These are phyloP conservation scores for Periconia sp. DNA, from an alignment of 2,329 filamentous ascomycete species.

Conservation along the genomic window DNA sequence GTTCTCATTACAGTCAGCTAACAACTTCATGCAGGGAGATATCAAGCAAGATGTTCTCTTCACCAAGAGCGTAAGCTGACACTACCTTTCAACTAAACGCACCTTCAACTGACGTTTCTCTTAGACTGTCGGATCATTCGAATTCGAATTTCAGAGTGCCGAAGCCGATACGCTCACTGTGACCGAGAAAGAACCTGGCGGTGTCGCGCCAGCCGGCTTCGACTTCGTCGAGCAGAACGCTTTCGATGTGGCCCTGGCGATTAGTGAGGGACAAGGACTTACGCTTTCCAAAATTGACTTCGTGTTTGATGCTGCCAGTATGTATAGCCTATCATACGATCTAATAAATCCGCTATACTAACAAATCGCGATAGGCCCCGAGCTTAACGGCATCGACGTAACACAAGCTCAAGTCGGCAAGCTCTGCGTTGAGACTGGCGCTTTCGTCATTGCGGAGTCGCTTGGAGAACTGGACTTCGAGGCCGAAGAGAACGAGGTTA, in stretches of 20 bases:
- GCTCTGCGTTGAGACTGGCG: constrained; percentile 18
- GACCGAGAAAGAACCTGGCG: constrained; percentile 18
- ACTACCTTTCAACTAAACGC: background rate
- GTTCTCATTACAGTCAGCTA: background rate
- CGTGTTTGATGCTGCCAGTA: constrained; percentile 22
- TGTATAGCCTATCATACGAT: background rate
- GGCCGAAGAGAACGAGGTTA: constrained; percentile 25
- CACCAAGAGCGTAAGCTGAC: constrained; percentile 16
- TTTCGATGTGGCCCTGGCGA: constrained; percentile 17
- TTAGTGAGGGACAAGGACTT: constrained; percentile 21
- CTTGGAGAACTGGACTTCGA: constrained; percentile 26
- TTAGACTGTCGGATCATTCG: constrained; percentile 23
- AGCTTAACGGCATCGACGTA: constrained; percentile 20
- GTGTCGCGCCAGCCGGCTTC: constrained; percentile 19
- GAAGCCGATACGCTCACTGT: constrained; percentile 21
- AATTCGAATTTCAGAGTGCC: constrained; percentile 21
- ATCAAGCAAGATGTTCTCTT: constrained; percentile 26
- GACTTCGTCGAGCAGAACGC: constrained; percentile 22
- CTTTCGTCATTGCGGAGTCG: constrained; percentile 19
- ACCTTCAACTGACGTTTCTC: background rate
- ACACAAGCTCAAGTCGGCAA: constrained; percentile 20
- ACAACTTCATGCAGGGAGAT: constrained; percentile 11
- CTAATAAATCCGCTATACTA: background rate
- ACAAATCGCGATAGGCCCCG: constrained; percentile 9
- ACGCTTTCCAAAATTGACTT: constrained; percentile 26